Evolutionary conservation across 169 alveolate genomes (phyloP).

Genomic region (Eimeria brunetti): DNA sequence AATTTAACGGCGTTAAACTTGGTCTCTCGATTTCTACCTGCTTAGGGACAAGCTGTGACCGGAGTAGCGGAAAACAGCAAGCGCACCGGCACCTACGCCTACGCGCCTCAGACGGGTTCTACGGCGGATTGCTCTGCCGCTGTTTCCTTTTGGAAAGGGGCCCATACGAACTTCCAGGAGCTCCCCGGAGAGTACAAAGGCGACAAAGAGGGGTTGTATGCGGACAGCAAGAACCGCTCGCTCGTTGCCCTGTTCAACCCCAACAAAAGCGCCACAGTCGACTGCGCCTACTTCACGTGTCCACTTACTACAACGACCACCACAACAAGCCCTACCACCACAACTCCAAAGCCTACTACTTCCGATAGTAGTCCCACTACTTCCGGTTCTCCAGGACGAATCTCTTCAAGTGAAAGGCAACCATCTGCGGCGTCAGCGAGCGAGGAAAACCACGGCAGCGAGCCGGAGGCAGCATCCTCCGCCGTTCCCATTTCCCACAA

Average conservation of each 20-base stretch:
- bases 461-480: not conserved
- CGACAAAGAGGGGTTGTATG: not conserved
- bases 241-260: not conserved
- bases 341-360: no score
- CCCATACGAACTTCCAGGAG: not conserved
- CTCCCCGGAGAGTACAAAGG: not conserved
- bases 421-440: no score
- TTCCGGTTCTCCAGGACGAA: no score
- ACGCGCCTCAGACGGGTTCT: not conserved
- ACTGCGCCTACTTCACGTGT: not conserved
- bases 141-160: not conserved
- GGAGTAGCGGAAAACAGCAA: no score
- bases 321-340: no score
- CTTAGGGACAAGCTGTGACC: no score
- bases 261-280: not conserved
- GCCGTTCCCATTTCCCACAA: not conserved
- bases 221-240: not conserved
- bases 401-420: not conserved
- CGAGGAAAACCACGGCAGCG: no score
- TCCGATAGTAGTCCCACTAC: not conserved
- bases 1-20: no score
- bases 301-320: no score
- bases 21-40: no score
- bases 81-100: conserved; percentile 8
- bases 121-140: not conserved